Evolutionary conservation across 208 protist species (phyloP).

Genomic region (Balamuthia mandrillaris): DNA sequence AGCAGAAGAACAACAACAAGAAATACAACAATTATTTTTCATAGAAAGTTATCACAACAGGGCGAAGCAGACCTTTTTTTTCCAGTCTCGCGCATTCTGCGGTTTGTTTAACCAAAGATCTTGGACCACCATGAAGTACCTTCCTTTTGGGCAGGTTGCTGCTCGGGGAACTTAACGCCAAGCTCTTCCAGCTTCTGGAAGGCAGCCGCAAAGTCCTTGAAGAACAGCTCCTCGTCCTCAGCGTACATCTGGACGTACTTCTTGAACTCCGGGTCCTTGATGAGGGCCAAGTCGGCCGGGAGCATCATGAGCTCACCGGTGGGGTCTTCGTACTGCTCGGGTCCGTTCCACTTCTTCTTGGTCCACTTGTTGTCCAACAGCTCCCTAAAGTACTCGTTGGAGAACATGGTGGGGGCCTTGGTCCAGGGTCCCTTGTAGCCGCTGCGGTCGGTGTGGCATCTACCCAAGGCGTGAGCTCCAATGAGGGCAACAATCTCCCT

Average conservation of each 20-base stretch:
- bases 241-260: conserved; percentile 83
- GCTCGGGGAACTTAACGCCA: no score
- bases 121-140: no score
- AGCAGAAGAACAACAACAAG: no score
- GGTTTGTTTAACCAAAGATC: no score
- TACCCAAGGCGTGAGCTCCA: conserved; percentile 85
- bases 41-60: no score
- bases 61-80: no score
- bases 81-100: no score
- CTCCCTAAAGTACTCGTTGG: conserved; percentile 85
- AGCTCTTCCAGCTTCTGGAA: conserved; percentile 78
- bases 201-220: conserved; percentile 80
- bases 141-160: no score
- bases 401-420: conserved; percentile 79
- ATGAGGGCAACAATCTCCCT: conserved; percentile 87
- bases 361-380: conserved; percentile 79
- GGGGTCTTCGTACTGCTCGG: conserved; percentile 79
- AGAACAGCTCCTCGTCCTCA: conserved; percentile 83
- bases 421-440: conserved; percentile 88
- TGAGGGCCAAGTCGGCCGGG: conserved; percentile 79
- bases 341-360: conserved; percentile 58
- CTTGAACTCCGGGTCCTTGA: conserved; percentile 78
- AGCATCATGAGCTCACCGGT: conserved; percentile 88
- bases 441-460: conserved; percentile 79
- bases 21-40: no score